A percentile compares a stretch with the other conserved stretches of the same genome.
phyloP scores from a whole-genome alignment of 768 basidiomycete genomes.

The Cantharellus anzutake region DNA sequence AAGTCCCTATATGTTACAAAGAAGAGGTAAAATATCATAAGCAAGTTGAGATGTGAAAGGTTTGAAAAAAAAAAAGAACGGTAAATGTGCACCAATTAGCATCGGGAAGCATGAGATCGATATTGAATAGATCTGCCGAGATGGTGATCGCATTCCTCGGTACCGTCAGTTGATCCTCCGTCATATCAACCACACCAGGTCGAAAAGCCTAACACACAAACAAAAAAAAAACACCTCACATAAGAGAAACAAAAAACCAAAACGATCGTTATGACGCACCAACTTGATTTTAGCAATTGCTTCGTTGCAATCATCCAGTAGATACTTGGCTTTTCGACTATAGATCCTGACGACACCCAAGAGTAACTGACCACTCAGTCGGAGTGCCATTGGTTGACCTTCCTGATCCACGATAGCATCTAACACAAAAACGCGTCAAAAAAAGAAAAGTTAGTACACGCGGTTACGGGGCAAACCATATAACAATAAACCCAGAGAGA shows the following conservation, averaged over 20 bases:
- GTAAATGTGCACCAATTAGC: slow-evolving; percentile 44
- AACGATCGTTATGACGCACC: slow-evolving; percentile 25
- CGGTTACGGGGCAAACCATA: no score
- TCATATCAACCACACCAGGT: slow-evolving; percentile 88
- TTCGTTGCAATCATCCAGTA: slow-evolving; percentile 95
- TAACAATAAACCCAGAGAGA: no score
- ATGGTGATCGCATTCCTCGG: slow-evolving; percentile 80
- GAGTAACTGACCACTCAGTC: slow-evolving; percentile 89
- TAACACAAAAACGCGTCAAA: slow-evolving; percentile 15
- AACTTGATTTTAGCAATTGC: slow-evolving; percentile 89
- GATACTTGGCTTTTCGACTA: slow-evolving; percentile 92
- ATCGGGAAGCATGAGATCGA: slow-evolving; percentile 46
- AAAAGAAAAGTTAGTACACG: not conserved
- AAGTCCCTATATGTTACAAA: not conserved
- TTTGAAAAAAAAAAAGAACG: not conserved
- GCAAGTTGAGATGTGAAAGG: not conserved
- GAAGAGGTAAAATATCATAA: not conserved
- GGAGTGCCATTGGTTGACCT: slow-evolving; percentile 71
- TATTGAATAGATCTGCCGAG: slow-evolving; percentile 36
- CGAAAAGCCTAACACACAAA: slow-evolving; percentile 54
- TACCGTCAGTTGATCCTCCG: slow-evolving; percentile 79
- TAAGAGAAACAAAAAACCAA: not conserved
- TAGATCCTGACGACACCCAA: slow-evolving; percentile 96
- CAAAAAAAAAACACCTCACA: not conserved
- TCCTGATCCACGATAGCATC: slow-evolving; percentile 92